These are phyloP conservation scores for Chlamydomonas sp. DNA, from an alignment of 139 green algal species.

Conservation along the genomic window DNA sequence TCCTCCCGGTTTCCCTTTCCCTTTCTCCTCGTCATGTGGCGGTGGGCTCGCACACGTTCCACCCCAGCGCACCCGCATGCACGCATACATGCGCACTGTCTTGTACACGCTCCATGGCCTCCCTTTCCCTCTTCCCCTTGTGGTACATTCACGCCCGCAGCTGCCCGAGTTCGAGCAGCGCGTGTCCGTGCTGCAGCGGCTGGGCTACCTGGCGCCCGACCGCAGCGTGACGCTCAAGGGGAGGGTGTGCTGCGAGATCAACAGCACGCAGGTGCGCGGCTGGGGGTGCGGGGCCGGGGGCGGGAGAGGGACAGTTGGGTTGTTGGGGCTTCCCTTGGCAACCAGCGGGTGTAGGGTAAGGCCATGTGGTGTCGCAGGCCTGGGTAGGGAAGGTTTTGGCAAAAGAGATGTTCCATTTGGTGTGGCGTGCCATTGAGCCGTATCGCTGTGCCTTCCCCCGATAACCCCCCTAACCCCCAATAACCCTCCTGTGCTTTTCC, in stretches of 20 bases:
- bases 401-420: too few relatives aligned
- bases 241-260: conserved; percentile 92
- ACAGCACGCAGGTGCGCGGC: conserved; percentile 73
- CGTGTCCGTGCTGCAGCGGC: conserved; percentile 75
- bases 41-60: too few relatives aligned
- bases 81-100: too few relatives aligned
- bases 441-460: neutral
- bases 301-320: neutral
- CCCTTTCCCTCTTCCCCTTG: neutral
- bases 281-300: neutral
- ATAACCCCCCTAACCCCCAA: neutral
- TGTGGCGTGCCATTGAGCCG: neutral
- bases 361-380: too few relatives aligned
- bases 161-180: conserved; percentile 92
- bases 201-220: conserved; percentile 83
- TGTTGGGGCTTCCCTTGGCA: too few relatives aligned
- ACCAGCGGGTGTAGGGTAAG: too few relatives aligned
- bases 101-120: too few relatives aligned
- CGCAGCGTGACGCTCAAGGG: conserved; percentile 88
- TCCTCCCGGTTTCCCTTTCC: neutral
- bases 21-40: too few relatives aligned
- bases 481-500: neutral
- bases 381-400: too few relatives aligned
- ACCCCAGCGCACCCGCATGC: too few relatives aligned
- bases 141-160: neutral